These are phyloP conservation scores for Golubevia sp. DNA, from an alignment of 1,284 basidiomycete species.

Conservation along the genomic window DNA sequence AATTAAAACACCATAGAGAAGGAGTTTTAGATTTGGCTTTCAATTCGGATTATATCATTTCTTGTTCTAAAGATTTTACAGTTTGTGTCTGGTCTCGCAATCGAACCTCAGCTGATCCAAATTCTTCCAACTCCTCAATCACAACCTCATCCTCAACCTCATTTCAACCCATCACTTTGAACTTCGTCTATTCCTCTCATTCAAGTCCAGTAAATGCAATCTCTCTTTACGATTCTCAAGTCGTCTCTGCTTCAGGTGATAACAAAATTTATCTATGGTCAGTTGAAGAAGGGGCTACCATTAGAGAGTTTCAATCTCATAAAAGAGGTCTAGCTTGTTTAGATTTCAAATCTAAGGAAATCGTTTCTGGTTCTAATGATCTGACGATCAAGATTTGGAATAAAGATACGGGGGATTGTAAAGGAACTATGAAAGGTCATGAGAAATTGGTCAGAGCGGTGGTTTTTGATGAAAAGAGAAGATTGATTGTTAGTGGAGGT, in stretches of 20 bases:
- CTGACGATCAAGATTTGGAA: conserved; percentile 17
- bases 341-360: conserved; percentile 16
- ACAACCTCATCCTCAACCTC: too few relatives aligned
- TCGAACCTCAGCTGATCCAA: not conserved
- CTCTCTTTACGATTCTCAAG: conserved; percentile 17
- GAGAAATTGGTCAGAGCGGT: conserved; percentile 31
- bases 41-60: conserved; percentile 31
- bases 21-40: conserved; percentile 33
- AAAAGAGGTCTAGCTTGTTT: conserved; percentile 41
- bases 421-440: conserved; percentile 22
- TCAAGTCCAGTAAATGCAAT: conserved; percentile 29
- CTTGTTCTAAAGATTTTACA: conserved; percentile 33
- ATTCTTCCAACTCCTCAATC: not conserved
- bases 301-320: conserved; percentile 26
- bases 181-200: conserved; percentile 9
- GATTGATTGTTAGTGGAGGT: conserved; percentile 30
- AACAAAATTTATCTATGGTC: conserved; percentile 38
- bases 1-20: conserved; percentile 22
- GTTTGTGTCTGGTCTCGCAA: conserved; percentile 35
- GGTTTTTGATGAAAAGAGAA: conserved; percentile 15
- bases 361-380: conserved; percentile 14
- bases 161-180: too few relatives aligned
- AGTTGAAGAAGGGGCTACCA: conserved; percentile 16
- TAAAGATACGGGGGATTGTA: conserved; percentile 22
- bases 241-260: conserved; percentile 39